These are phyloP conservation scores for Hymenoscyphus infarciens DNA, from an alignment of 2,329 filamentous ascomycete genomes.

Conservation along the genomic window DNA sequence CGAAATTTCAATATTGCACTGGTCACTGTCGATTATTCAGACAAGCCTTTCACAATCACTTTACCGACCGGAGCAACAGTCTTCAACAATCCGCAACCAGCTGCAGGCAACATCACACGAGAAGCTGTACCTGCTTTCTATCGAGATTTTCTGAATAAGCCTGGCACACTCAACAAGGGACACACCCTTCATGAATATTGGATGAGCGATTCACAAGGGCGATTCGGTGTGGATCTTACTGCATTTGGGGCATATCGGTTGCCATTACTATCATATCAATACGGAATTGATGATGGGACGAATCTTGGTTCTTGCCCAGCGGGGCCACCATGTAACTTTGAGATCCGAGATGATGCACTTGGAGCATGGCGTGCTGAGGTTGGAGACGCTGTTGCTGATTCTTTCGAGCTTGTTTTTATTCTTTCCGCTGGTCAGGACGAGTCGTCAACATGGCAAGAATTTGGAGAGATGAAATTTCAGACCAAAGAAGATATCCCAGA, in stretches of 20 bases:
- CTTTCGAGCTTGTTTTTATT: slow-evolving; percentile 19
- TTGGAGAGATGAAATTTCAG: slow-evolving; percentile 22
- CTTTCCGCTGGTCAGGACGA: slow-evolving; percentile 20
- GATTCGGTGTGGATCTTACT: slow-evolving; percentile 20
- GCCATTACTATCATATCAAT: slow-evolving; percentile 16
- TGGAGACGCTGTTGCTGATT: slow-evolving; percentile 11
- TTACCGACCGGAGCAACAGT: slow-evolving; percentile 14
- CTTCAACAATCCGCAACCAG: slow-evolving; percentile 18
- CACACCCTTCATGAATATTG: slow-evolving; percentile 23
- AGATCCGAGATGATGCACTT: slow-evolving; percentile 17
- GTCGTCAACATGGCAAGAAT: slow-evolving; percentile 20
- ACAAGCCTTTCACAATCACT: slow-evolving; percentile 15
- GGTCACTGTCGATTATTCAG: slow-evolving; percentile 16
- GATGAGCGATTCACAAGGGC: slow-evolving; percentile 20
- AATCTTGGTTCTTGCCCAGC: slow-evolving; percentile 15
- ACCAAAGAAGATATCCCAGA: slow-evolving; percentile 18
- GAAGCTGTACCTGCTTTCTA: slow-evolving; percentile 16
- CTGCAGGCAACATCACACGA: slow-evolving; percentile 10
- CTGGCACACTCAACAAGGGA: slow-evolving; percentile 16
- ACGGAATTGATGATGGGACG: slow-evolving; percentile 14
- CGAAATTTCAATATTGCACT: slow-evolving; percentile 23
- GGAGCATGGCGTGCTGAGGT: slow-evolving; percentile 17
- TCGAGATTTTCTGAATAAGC: slow-evolving; percentile 18
- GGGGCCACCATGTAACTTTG: slow-evolving; percentile 9
- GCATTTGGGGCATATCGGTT: slow-evolving; percentile 17